A percentile compares a stretch with the other conserved stretches of the same genome.
These are phyloP conservation scores for Kodamaea hsintzibuensis DNA, from an alignment of 805 yeast species.

Conservation along the genomic window DNA sequence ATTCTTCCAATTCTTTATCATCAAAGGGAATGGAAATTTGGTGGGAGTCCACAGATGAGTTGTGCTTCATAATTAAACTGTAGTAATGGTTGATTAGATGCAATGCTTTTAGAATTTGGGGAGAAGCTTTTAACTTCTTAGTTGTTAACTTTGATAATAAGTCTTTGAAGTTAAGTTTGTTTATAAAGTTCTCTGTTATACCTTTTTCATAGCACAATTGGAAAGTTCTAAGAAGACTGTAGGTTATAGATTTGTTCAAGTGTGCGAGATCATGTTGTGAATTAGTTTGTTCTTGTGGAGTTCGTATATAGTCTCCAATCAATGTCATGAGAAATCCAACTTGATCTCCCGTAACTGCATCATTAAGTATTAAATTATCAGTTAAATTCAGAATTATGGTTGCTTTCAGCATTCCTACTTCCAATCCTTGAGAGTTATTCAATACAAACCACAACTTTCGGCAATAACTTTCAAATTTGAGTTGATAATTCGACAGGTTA, in stretches of 20 bases:
- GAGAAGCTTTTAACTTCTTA: constrained; percentile 15
- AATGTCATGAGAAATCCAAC: constrained; percentile 18
- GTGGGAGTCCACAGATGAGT: constrained; percentile 11
- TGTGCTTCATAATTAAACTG: constrained; percentile 9
- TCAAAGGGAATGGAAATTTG: constrained; percentile 18
- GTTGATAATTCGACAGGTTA: constrained; percentile 19
- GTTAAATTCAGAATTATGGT: constrained; percentile 32
- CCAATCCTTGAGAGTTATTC: constrained; percentile 6
- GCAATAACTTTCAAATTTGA: constrained; percentile 31
- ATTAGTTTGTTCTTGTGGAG: neutral
- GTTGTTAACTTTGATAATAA: constrained; percentile 7
- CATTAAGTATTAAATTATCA: constrained; percentile 28
- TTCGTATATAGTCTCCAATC: neutral
- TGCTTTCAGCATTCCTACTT: constrained; percentile 23
- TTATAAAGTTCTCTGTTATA: constrained; percentile 19
- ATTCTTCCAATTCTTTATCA: constrained; percentile 19
- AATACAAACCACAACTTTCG: constrained; percentile 34
- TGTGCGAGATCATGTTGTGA: neutral
- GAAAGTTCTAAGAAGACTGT: constrained; percentile 26
- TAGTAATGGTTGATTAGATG: constrained; percentile 25
- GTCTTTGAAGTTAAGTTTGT: constrained; percentile 17
- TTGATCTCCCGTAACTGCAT: constrained; percentile 25
- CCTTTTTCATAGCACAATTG: constrained; percentile 22
- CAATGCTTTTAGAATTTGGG: constrained; percentile 19
- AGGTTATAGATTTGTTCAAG: constrained; percentile 17